These are phyloP conservation scores for Firmiana major DNA, from an alignment of 345 rosid genomes.

Conservation along the genomic window DNA sequence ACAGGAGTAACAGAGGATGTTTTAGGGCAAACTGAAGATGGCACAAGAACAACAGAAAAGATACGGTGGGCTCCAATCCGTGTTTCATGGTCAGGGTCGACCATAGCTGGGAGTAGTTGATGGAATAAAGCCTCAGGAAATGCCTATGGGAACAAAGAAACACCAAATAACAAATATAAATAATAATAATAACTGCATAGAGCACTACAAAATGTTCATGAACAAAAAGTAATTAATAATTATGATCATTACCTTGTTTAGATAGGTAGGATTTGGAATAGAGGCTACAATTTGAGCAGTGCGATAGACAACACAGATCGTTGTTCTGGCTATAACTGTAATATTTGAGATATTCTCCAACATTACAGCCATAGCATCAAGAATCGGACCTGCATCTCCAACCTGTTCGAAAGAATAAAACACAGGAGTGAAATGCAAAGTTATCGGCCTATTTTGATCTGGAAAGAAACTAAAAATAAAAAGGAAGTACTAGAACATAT, in stretches of 20 bases:
- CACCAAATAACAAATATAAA: constrained; percentile 5
- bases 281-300: constrained; percentile 88
- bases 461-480: constrained; percentile 11
- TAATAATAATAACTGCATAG: background rate
- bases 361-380: constrained; percentile 85
- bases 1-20: constrained; percentile 30
- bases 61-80: constrained; percentile 89
- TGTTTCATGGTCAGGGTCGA: constrained; percentile 91
- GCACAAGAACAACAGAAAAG: constrained; percentile 43
- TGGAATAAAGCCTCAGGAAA: constrained; percentile 94
- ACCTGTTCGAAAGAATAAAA: constrained; percentile 40
- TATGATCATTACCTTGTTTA: constrained; percentile 59
- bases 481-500: constrained; percentile 4
- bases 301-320: constrained; percentile 77
- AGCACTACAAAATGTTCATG: constrained; percentile 4
- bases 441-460: background rate
- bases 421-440: background rate
- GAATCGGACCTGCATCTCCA: constrained; percentile 93
- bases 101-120: constrained; percentile 91
- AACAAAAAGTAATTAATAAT: background rate
- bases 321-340: constrained; percentile 71
- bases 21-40: constrained; percentile 32
- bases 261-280: constrained; percentile 75
- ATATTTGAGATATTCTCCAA: constrained; percentile 82
- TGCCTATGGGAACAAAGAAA: constrained; percentile 46